Evolutionary conservation across 106 monocot genomes (phyloP).

Genomic region (Dendrobium nobile): DNA sequence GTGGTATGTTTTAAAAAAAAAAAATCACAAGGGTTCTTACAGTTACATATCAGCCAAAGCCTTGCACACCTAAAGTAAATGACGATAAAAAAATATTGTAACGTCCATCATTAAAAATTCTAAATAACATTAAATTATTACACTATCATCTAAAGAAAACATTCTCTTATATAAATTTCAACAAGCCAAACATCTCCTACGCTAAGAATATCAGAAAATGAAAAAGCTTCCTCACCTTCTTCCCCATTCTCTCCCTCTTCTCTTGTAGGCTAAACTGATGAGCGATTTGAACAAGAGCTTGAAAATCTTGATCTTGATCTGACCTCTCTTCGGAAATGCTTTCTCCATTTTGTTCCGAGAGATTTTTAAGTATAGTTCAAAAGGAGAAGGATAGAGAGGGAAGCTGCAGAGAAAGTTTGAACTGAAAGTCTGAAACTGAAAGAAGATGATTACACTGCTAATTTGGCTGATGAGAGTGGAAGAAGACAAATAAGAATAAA

Average conservation of each 20-base stretch:
- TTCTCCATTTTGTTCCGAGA: not conserved
- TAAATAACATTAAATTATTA: too few species aligned
- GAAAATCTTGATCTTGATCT: constrained; percentile 10
- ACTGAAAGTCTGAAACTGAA: not conserved
- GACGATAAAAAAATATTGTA: too few species aligned
- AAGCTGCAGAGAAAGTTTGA: not conserved
- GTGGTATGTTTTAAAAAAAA: too few species aligned
- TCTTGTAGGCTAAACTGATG: not conserved
- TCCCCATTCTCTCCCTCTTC: not conserved
- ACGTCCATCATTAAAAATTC: too few species aligned
- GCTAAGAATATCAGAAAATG: not conserved
- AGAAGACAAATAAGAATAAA: not conserved
- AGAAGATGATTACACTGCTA: not conserved
- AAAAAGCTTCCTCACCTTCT: not conserved
- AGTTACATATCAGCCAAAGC: too few species aligned
- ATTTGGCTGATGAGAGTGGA: not conserved
- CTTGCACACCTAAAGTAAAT: too few species aligned
- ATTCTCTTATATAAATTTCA: too few species aligned
- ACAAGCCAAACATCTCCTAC: not conserved
- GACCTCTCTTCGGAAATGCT: constrained; percentile 3
- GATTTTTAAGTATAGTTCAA: not conserved
- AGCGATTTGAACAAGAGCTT: not conserved
- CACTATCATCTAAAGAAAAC: not conserved
- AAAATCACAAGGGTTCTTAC: too few species aligned
- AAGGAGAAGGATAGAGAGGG: not conserved